phyloP scores from a whole-genome alignment of 2,329 filamentous ascomycete species.

The Xylaria sp. region DNA sequence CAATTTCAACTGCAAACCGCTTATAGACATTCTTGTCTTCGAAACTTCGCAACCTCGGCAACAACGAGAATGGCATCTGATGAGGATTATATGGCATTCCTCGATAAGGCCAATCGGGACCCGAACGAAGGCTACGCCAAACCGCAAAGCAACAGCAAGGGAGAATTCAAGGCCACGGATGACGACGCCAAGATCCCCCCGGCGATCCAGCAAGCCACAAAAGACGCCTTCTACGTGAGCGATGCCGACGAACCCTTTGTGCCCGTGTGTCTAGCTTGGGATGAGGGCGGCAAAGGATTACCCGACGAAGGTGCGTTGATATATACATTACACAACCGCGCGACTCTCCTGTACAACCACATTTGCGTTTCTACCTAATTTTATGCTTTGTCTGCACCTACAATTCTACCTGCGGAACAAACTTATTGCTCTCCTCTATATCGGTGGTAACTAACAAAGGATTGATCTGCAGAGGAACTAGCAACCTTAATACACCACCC shows the following conservation, averaged over 20 bases:
- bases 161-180: slow-evolving; percentile 65
- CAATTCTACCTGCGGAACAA: neutral
- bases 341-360: neutral
- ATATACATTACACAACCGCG: neutral
- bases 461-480: slow-evolving; percentile 69
- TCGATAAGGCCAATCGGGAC: slow-evolving; percentile 87
- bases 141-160: slow-evolving; percentile 44
- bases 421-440: neutral
- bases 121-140: slow-evolving; percentile 68
- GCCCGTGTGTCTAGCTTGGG: slow-evolving; percentile 75
- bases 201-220: slow-evolving; percentile 61
- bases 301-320: slow-evolving; percentile 69
- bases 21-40: neutral
- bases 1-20: slow-evolving; percentile 7
- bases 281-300: slow-evolving; percentile 62
- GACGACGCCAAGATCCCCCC: slow-evolving; percentile 69
- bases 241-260: slow-evolving; percentile 90
- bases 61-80: slow-evolving; percentile 73
- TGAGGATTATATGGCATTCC: slow-evolving; percentile 84
- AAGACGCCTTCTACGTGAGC: slow-evolving; percentile 76
- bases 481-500: slow-evolving; percentile 72
- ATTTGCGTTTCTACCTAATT: neutral
- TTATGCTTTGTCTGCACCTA: neutral
- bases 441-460: slow-evolving; percentile 8
- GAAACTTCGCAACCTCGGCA: slow-evolving; percentile 26